Base-by-base conservation (phyloP, 129 eudicot species). In the Helianthus tuberosus region DNA sequence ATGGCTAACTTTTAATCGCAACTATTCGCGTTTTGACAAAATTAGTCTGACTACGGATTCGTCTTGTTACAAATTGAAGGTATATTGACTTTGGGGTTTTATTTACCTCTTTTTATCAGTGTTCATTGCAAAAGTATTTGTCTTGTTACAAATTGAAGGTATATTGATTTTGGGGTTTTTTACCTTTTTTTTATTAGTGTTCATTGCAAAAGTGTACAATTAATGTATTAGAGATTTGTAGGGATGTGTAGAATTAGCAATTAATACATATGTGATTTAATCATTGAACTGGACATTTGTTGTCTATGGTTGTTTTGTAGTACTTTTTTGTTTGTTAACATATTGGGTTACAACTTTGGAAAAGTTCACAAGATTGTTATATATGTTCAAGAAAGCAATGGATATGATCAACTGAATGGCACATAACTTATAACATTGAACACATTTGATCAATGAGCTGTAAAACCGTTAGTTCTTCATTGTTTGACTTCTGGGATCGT, bases 281-380 rank as follows among this genome's bases (percentile, higher is more conserved):
- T 13, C 46, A 62, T 12, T 14, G 20, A 14, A 5, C 12, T 8
- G 51, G 8, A n/a, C 50, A 8, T 63, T 72, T 41, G 46, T 39
- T 55, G 64, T 54, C 73, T 32, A 52, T 38, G 70, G 62, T 49
- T 36, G 63, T 53, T 61, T 69, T 51, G 72, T 51, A 13, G 41
- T 17, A 41, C 51, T 20, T 9, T 64, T 20, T 36, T 60, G 11
- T 55, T 23, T 53, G 65, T 43, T 69, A 39, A 49, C 29, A 70
- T 36, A 53, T 77, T 61, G 38, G 29, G 46, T 15, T 68, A 35
- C 50, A 46, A 75, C 32, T 12, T 12, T n/a, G 35, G 14, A 27
- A 27, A 27, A 25, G 35, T 3, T 23, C 46, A 47, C 69, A 68
- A 41, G 59, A 53, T 64, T 63, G 44, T 71, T 72, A 64, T 62